Percentiles rank a stretch among this genome's conserved stretches.
Conservation (phyloP, 106 monocot species). For the Gastrodia elata region DNA sequence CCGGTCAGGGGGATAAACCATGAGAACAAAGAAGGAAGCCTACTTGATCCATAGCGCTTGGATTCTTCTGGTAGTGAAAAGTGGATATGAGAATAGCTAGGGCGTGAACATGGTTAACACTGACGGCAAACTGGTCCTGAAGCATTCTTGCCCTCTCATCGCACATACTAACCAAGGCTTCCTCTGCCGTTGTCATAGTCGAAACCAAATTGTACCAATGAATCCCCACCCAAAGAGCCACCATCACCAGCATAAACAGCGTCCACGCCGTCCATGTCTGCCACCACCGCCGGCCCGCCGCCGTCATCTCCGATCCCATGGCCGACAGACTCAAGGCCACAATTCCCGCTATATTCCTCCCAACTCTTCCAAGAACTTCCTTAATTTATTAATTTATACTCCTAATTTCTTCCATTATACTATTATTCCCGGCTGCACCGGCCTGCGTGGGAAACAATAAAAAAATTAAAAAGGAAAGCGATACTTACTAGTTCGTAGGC, state of each 20-base stretch:
- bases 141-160: constrained; percentile 90
- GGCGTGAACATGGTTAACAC: constrained; percentile 89
- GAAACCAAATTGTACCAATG: constrained; percentile 28
- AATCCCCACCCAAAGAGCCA: constrained; percentile 22
- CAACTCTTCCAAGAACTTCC: background rate
- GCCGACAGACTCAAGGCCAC: background rate
- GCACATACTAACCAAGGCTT: constrained; percentile 71
- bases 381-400: background rate
- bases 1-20: background rate
- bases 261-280: constrained; percentile 15
- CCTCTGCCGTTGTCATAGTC: constrained; percentile 47
- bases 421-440: constrained; percentile 4
- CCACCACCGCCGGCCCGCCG: constrained; percentile 21
- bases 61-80: constrained; percentile 71
- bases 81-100: constrained; percentile 85
- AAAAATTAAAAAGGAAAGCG: constrained; percentile 8
- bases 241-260: constrained; percentile 24
- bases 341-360: background rate
- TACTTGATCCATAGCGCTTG: constrained; percentile 82
- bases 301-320: constrained; percentile 15
- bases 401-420: background rate
- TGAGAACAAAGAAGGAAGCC: background rate
- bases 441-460: background rate
- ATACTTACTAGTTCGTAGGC: background rate
- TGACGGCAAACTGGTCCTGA: constrained; percentile 89